Percentiles rank a stretch among this genome's conserved stretches.
Evolutionary conservation across 208 protist genomes (phyloP).

Genomic region (Trypanosoma lewisi): DNA sequence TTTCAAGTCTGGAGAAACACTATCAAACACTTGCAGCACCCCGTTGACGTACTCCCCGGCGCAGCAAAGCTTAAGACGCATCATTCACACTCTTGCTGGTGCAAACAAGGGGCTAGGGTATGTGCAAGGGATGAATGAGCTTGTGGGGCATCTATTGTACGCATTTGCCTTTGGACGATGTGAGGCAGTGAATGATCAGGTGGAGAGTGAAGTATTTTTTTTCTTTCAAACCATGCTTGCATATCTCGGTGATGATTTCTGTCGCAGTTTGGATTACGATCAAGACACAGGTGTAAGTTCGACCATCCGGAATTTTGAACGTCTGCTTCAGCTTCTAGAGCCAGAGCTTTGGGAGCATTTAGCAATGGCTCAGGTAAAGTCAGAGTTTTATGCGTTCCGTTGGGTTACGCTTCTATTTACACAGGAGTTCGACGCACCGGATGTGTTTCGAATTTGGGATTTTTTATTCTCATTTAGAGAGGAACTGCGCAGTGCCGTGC

Average conservation of each 20-base stretch:
- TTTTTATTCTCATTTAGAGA: slow-evolving; percentile 79
- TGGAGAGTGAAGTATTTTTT: slow-evolving; percentile 72
- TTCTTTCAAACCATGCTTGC: slow-evolving; percentile 74
- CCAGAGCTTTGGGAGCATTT: slow-evolving; percentile 52
- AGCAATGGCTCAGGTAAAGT: slow-evolving; percentile 32
- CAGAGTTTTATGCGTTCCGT: slow-evolving; percentile 76
- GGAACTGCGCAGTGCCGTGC: slow-evolving; percentile 38
- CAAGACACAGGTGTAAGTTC: slow-evolving; percentile 48
- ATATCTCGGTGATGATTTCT: slow-evolving; percentile 76
- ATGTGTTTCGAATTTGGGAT: slow-evolving; percentile 82
- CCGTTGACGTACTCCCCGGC: slow-evolving; percentile 34
- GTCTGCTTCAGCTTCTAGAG: slow-evolving; percentile 64
- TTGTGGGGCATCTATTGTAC: slow-evolving; percentile 72
- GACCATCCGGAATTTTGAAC: slow-evolving; percentile 62
- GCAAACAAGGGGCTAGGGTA: slow-evolving; percentile 78
- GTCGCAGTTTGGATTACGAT: slow-evolving; percentile 55
- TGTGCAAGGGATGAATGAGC: slow-evolving; percentile 86
- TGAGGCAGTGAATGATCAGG: slow-evolving; percentile 25
- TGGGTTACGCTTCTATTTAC: slow-evolving; percentile 88
- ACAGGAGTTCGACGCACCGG: slow-evolving; percentile 80
- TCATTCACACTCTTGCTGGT: slow-evolving; percentile 62
- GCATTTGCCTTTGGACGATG: slow-evolving; percentile 46
- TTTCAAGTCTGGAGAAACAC: slow-evolving; percentile 30
- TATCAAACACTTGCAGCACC: neutral
- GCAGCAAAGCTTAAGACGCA: slow-evolving; percentile 60